These are phyloP conservation scores for Erysimum pusillum DNA, from an alignment of 441 rosid species.

Conservation along the genomic window DNA sequence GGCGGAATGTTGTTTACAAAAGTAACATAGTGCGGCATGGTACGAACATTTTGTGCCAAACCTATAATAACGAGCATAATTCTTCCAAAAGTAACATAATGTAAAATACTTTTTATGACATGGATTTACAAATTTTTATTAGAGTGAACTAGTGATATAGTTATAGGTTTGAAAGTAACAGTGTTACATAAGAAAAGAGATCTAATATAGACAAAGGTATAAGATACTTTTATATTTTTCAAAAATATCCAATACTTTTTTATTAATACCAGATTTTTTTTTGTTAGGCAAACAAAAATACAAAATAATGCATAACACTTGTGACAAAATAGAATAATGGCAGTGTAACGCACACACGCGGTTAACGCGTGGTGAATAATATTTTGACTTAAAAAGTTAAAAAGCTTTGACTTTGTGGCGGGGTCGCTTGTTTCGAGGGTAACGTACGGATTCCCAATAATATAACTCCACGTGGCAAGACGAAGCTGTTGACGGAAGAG, in stretches of 20 bases:
- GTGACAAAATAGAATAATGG: conserved; percentile 20
- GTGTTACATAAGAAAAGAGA: background rate
- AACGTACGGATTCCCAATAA: conserved; percentile 47
- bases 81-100: no score
- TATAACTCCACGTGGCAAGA: conserved; percentile 43
- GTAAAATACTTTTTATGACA: no score
- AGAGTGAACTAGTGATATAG: background rate
- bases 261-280: background rate
- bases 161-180: background rate
- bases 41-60: no score
- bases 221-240: background rate
- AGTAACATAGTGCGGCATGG: no score
- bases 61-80: no score
- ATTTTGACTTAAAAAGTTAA: conserved; percentile 36
- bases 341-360: conserved; percentile 45
- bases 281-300: background rate
- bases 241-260: background rate
- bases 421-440: conserved; percentile 34
- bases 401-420: conserved; percentile 53
- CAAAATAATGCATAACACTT: conserved; percentile 10
- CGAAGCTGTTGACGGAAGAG: conserved; percentile 44
- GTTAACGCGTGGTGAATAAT: conserved; percentile 44
- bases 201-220: background rate
- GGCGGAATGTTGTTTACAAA: no score
- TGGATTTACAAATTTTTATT: no score